phyloP scores from a whole-genome alignment of 768 basidiomycete genomes.

The Tulasnella sp. region DNA sequence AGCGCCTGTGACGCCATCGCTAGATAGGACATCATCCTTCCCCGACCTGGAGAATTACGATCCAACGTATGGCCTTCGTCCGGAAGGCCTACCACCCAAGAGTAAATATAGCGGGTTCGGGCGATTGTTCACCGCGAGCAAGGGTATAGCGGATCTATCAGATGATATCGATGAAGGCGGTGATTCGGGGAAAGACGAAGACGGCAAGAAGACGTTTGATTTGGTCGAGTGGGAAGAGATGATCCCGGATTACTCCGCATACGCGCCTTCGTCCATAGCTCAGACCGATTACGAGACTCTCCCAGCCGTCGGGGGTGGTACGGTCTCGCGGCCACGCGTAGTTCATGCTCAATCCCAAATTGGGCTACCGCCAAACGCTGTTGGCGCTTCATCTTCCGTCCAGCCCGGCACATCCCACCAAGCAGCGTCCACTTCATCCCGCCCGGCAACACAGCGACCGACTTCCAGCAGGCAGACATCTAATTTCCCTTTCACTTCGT shows the following conservation, averaged over 20 bases:
- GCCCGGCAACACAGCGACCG: too few species aligned
- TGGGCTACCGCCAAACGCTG: constrained; percentile 34
- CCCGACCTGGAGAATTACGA: constrained; percentile 80
- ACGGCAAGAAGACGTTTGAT: constrained; percentile 27
- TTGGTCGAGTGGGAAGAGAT: constrained; percentile 61
- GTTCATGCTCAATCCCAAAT: constrained; percentile 77
- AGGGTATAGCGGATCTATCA: constrained; percentile 62
- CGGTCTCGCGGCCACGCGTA: constrained; percentile 71
- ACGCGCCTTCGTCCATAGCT: constrained; percentile 27
- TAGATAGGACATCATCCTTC: constrained; percentile 30
- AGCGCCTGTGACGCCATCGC: background rate
- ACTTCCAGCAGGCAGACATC: background rate
- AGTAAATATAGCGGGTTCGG: constrained; percentile 71
- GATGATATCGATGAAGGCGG: constrained; percentile 47
- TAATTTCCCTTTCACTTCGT: background rate
- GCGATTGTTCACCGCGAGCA: constrained; percentile 42
- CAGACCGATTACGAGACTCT: constrained; percentile 64
- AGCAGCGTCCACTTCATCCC: constrained; percentile 30
- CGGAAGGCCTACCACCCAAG: constrained; percentile 80
- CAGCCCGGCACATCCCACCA: constrained; percentile 21
- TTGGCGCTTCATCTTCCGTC: constrained; percentile 20
- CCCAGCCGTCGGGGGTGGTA: constrained; percentile 86
- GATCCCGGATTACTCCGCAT: constrained; percentile 36
- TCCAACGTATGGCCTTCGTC: constrained; percentile 90
- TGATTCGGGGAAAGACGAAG: constrained; percentile 29